Conservation (phyloP, 306 rosid genomes). For the Styphnolobium japonicum region DNA sequence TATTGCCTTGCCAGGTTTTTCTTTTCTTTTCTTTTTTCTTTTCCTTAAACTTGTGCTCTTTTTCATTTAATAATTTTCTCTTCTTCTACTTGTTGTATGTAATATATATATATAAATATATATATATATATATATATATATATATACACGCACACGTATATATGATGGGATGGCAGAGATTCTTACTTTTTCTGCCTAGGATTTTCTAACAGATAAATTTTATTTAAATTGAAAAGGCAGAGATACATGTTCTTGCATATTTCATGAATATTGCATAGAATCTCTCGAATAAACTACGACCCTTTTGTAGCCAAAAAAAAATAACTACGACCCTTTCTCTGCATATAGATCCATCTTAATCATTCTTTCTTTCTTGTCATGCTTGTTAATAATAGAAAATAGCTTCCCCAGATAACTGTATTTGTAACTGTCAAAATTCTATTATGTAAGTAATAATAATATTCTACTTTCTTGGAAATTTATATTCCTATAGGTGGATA, state of each 20-base stretch:
- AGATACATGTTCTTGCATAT: not conserved
- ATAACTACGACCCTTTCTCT: too few relatives aligned
- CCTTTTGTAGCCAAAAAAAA: too few relatives aligned
- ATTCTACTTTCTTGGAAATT: not conserved
- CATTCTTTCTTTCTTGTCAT: not conserved
- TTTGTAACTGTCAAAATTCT: not conserved
- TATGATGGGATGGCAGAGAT: not conserved
- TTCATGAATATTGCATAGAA: not conserved
- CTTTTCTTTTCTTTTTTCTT: too few relatives aligned
- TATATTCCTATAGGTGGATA: slow-evolving; percentile 53
- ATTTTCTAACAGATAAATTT: too few relatives aligned
- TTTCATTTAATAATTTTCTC: not conserved
- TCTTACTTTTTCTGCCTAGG: not conserved
- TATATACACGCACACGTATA: too few relatives aligned
- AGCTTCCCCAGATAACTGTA: not conserved
- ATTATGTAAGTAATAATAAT: too few relatives aligned
- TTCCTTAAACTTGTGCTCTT: too few relatives aligned
- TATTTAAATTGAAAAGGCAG: too few relatives aligned
- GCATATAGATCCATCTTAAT: too few relatives aligned
- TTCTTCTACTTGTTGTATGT: not conserved
- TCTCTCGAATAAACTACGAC: too few relatives aligned
- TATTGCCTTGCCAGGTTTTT: slow-evolving; percentile 72
- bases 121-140: too few relatives aligned
- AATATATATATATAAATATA: too few relatives aligned
- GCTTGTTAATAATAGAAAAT: not conserved